A percentile compares a stretch with the other conserved stretches of the same genome.
These are phyloP conservation scores for Penicillium rolfsii DNA, from an alignment of 2,329 filamentous ascomycete species.

Conservation along the genomic window DNA sequence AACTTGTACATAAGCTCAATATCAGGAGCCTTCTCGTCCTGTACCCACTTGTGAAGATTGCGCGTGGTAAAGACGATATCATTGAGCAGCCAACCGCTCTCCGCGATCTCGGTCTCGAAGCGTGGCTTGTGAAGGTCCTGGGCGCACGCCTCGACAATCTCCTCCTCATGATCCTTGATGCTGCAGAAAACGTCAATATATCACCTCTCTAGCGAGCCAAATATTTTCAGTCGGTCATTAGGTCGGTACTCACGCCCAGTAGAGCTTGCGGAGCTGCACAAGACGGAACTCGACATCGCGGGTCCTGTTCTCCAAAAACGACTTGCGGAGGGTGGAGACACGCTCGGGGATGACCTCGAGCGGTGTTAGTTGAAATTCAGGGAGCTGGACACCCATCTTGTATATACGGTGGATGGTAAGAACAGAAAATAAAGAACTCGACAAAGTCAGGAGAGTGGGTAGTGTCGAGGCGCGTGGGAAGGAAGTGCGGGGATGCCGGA, in stretches of 20 bases:
- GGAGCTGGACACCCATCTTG: slow-evolving; percentile 43
- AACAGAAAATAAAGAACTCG: background rate
- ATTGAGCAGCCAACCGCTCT: slow-evolving; percentile 77
- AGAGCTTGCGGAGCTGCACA: slow-evolving; percentile 87
- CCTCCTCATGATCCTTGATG: slow-evolving; percentile 73
- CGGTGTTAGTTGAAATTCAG: slow-evolving; percentile 62
- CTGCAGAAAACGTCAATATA: slow-evolving; percentile 35
- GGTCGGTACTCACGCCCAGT: slow-evolving; percentile 69
- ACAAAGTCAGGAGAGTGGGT: background rate
- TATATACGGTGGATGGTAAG: background rate
- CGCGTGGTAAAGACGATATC: slow-evolving; percentile 79
- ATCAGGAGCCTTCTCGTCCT: slow-evolving; percentile 75
- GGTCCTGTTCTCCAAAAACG: slow-evolving; percentile 80
- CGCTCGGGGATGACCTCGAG: slow-evolving; percentile 67
- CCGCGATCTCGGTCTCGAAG: slow-evolving; percentile 73
- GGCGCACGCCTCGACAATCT: slow-evolving; percentile 73
- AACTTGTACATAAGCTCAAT: slow-evolving; percentile 69
- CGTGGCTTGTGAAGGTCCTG: slow-evolving; percentile 77
- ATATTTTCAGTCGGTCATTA: background rate
- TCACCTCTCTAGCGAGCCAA: background rate
- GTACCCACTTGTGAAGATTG: slow-evolving; percentile 78
- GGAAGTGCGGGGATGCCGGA: background rate
- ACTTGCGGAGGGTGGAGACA: slow-evolving; percentile 63
- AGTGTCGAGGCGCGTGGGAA: background rate
- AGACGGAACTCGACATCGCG: slow-evolving; percentile 80